Base-by-base conservation (phyloP, 192 early-diverging fungal species). In the Dissophora globulifera region DNA sequence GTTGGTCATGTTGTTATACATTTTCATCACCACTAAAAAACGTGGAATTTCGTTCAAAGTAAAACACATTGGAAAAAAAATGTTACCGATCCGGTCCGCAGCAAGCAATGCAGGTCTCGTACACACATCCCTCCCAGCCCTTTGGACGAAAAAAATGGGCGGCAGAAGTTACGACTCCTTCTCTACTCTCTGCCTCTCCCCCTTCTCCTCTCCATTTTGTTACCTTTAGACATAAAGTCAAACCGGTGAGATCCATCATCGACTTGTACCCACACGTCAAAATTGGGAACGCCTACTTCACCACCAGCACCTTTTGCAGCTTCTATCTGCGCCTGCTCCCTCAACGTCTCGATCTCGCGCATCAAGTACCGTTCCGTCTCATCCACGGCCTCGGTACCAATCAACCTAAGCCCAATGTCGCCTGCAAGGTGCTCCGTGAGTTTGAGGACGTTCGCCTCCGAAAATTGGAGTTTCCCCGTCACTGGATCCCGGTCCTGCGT, bases 151-250 rank as follows among this genome's bases (percentile, higher is more conserved):
- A n/a, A n/a, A n/a, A n/a, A n/a, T n/a, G n/a, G n/a, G n/a, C n/a
- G n/a, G n/a, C n/a, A n/a, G n/a, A n/a, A n/a, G n/a, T n/a, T n/a
- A n/a, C n/a, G 11, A 9, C n/a, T n/a, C n/a, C n/a, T n/a, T n/a
- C n/a, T n/a, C n/a, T n/a, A n/a, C n/a, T n/a, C n/a, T n/a, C n/a
- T n/a, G n/a, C n/a, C n/a, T n/a, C n/a, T n/a, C n/a, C n/a, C n/a
- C n/a, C n/a, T n/a, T n/a, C n/a, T n/a, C n/a, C n/a, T n/a, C n/a
- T n/a, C n/a, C n/a, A n/a, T n/a, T n/a, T n/a, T n/a, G n/a, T 38
- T 82, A 85, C 86, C 82, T 61, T 89, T 72, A 46, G 82, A 82
- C 89, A 92, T 88, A 42, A 92, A 82, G 61, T 90, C 88, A 79
- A 92, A 92, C n/a, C 81, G 79, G 64, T 92, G 90, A 5, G 79